Conservation (phyloP, 2,329 filamentous ascomycete species). For the Cadophora sp. region DNA sequence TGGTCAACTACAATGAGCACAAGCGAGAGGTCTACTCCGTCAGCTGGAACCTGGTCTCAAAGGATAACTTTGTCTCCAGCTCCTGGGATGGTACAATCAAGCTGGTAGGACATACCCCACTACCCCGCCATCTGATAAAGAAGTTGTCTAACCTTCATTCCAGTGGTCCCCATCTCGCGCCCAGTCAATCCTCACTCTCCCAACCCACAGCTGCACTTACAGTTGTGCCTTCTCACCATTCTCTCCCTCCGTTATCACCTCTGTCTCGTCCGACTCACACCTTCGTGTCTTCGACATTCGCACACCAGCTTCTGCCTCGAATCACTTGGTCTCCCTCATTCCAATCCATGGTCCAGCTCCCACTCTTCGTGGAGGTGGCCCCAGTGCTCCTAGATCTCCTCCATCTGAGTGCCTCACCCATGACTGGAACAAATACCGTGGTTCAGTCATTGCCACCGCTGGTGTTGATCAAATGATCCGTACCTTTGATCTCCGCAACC, state of each 20-base stretch:
- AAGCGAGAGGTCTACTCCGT: conserved; percentile 92
- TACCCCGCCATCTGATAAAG: conserved; percentile 21
- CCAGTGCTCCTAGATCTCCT: conserved; percentile 43
- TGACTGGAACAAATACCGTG: conserved; percentile 98
- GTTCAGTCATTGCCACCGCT: conserved; percentile 82
- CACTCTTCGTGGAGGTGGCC: conserved; percentile 37
- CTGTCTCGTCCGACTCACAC: conserved; percentile 88
- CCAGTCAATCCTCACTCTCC: conserved; percentile 81
- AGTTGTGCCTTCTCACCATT: conserved; percentile 90
- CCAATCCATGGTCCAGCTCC: conserved; percentile 74
- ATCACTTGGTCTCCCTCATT: conserved; percentile 83
- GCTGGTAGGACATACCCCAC: conserved; percentile 59
- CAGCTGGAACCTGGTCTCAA: conserved; percentile 89
- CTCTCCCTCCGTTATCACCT: conserved; percentile 83
- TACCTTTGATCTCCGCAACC: conserved; percentile 87
- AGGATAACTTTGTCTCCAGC: conserved; percentile 87
- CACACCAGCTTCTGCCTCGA: conserved; percentile 82
- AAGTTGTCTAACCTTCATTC: conserved; percentile 16
- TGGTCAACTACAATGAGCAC: conserved; percentile 93
- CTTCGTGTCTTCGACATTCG: conserved; percentile 91
- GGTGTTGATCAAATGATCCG: conserved; percentile 89
- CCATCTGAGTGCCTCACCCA: conserved; percentile 83
- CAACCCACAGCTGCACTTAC: conserved; percentile 94
- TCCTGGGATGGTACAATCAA: conserved; percentile 98
- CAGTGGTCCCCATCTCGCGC: conserved; percentile 84